Evolutionary conservation across 164 flowering plant species (phyloP), one percentile per base, ranked within the genome.

Genomic region (Santalum album): DNA sequence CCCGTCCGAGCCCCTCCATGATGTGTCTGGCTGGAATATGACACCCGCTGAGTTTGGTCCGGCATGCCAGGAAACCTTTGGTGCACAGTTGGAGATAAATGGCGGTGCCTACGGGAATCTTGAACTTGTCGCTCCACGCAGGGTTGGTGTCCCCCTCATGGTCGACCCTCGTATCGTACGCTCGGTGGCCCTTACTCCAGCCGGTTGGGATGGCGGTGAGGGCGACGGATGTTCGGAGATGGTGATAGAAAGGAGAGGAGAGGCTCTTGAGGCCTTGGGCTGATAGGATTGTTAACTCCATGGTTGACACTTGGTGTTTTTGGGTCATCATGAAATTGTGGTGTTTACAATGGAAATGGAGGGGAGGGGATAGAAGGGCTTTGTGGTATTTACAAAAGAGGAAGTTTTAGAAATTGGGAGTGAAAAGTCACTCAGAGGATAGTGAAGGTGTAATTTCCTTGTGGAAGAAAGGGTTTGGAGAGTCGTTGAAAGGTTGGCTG

Each of bases 241-340:
- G 74, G 46, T 36, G 42, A 1, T 68, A 59, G 62, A 69, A 73
- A 54, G 57, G 36, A 1, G 47, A 12, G 12, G 69, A 54, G 24
- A 51, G 9, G 20, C 25, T 63, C 42, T 57, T 60, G 23, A 77
- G 68, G 22, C 70, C 74, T 56, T 74, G 56, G 0, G 78, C 81
- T 55, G 81, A 77, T 48, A 77, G 17, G 0, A 77, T 36, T 12
- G 71, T 69, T 56, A 77, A 55, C 53, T 77, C 76, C 64, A 77
- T 21, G 40, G 20, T 49, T 21, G 45, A 35, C 16, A 39, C 44
- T 15, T 53, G 58, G 26, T 46, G 47, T 45, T 47, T 38, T 9
- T 40, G 34, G 4, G 34, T 29, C 34, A 29, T 9, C 34, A 29
- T 29, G 34, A 9, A n/a, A n/a, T 9, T 9, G 34, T n/a, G n/a